Conservation (phyloP, 345 rosid species). For the Rhizophora mangle region DNA sequence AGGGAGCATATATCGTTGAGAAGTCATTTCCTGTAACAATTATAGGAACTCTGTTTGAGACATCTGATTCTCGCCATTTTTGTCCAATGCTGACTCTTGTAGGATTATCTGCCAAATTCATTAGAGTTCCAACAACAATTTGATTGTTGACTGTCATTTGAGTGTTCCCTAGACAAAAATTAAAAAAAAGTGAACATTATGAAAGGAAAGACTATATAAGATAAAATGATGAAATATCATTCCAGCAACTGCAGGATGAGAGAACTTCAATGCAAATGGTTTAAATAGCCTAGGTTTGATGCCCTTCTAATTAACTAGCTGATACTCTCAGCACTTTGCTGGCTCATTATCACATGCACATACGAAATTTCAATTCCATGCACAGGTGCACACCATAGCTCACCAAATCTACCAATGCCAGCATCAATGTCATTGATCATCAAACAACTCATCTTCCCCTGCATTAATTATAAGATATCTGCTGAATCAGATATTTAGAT, state of each 20-base stretch:
- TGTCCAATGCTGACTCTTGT: constrained; percentile 95
- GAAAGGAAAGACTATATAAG: not conserved
- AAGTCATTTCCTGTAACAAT: constrained; percentile 92
- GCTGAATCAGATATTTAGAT: not conserved
- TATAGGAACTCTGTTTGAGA: constrained; percentile 78
- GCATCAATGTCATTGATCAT: constrained; percentile 97
- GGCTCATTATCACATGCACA: not conserved
- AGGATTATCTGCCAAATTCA: constrained; percentile 91
- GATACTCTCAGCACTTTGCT: not conserved
- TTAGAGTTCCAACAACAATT: constrained; percentile 83
- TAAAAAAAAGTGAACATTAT: constrained; percentile 2
- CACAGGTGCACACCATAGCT: constrained; percentile 18
- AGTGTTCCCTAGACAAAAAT: constrained; percentile 57
- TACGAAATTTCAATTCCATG: not conserved
- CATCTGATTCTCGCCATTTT: constrained; percentile 85
- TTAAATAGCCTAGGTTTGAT: not conserved
- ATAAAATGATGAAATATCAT: not conserved
- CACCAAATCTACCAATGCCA: constrained; percentile 97
- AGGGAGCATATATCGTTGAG: constrained; percentile 83
- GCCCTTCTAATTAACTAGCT: not conserved
- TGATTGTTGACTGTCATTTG: constrained; percentile 96
- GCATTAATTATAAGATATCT: constrained; percentile 30
- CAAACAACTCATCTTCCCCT: constrained; percentile 98
- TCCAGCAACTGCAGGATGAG: not conserved
- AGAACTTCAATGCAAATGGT: not conserved